Base-by-base conservation (phyloP, 129 eudicot genomes). In the Pittosporum tobira region DNA sequence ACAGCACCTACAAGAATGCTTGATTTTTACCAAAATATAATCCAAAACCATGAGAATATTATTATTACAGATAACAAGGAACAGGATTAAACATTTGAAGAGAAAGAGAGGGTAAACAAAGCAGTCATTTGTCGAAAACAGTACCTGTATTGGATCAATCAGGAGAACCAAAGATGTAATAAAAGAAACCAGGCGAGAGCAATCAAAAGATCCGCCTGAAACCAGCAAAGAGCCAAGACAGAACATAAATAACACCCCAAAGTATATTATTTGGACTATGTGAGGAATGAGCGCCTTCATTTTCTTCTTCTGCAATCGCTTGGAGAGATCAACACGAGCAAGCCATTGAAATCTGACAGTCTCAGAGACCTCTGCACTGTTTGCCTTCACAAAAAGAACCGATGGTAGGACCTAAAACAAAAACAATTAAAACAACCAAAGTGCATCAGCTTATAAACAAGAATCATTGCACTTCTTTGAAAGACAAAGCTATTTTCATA, bases 271-370 rank as follows among this genome's bases (percentile, higher is more conserved):
- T 55, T 86, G 96, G 27, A 87, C 82, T 65, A 91, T 71, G 47
- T 84, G 94, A 67, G 99, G 96, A 68, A 87, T 76, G 56, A 91
- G 77, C 3, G 88, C 89, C 76, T 91, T 91, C 94, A 87, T 69
- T 68, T 77, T 82, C 77, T 83, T 91, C 75, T 83, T 91, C 9
- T 77, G 65, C 48, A 81, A 70, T 43, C 72, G 75, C 27, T 68
- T 73, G 59, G 65, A 60, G 6, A 83, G 64, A 51, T 91, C 94
- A 51, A 70, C 70, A 74, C 56, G 46, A 68, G 99, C 96, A 78
- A 91, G 94, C 38, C 59, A 70, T 64, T 80, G 72, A 64, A 91
- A 91, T 57, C 86, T 81, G 47, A 74, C 62, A 65, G 77, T 55
- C 73, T 91, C 99, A 43, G 70, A 69, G 61, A 73, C 48, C 64